Evolutionary conservation across 345 rosid genomes (phyloP).

Genomic region (Euphorbia lathyris): DNA sequence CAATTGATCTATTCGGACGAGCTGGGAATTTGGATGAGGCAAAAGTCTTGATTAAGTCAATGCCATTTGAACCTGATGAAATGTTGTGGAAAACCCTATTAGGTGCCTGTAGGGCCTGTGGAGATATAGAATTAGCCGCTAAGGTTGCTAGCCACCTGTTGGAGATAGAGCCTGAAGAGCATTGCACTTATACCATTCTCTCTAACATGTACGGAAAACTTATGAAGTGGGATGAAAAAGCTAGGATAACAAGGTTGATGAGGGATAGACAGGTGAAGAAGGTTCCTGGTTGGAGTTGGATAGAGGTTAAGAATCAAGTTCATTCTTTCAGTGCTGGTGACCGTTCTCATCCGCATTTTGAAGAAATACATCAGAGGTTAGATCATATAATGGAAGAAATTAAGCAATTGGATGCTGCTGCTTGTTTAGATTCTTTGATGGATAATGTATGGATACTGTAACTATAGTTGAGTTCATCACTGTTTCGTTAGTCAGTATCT

Average conservation of each 20-base stretch:
- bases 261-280: constrained; percentile 67
- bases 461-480: not conserved
- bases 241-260: constrained; percentile 59
- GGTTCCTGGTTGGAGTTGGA: constrained; percentile 89
- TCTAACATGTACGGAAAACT: constrained; percentile 65
- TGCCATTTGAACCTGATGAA: constrained; percentile 63
- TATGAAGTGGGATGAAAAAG: constrained; percentile 62
- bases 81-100: constrained; percentile 73
- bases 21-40: constrained; percentile 56
- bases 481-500: too few species aligned
- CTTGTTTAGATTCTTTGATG: constrained; percentile 10
- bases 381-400: constrained; percentile 51
- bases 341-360: constrained; percentile 41
- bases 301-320: constrained; percentile 53
- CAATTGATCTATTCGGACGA: constrained; percentile 70
- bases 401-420: constrained; percentile 34
- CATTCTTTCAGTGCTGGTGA: constrained; percentile 70
- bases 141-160: constrained; percentile 56
- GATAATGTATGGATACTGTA: not conserved
- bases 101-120: constrained; percentile 70
- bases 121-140: constrained; percentile 60
- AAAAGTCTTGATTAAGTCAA: constrained; percentile 49
- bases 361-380: constrained; percentile 44
- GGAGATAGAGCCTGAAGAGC: constrained; percentile 68
- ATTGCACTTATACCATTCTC: constrained; percentile 59